Conservation (phyloP, 208 protist genomes). For the Tritrichomonas musculus region DNA sequence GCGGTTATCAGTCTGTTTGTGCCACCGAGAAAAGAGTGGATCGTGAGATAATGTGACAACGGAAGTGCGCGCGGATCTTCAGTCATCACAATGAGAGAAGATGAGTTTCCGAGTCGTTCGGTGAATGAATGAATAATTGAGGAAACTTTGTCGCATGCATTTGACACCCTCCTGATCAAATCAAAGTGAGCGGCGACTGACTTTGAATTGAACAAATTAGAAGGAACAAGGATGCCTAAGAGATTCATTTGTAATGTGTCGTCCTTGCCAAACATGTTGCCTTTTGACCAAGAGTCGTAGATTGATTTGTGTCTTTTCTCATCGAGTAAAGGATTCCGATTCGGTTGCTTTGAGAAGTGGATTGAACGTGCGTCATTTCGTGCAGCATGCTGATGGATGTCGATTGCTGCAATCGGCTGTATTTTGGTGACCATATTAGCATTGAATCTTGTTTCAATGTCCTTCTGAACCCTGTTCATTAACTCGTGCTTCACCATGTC, state of each 20-base stretch:
- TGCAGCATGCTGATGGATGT: background rate
- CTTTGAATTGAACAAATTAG: too few species aligned
- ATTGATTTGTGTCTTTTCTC: background rate
- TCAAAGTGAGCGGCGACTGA: too few species aligned
- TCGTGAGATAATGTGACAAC: background rate
- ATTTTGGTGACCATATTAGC: background rate
- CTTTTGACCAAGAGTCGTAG: too few species aligned
- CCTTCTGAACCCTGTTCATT: background rate
- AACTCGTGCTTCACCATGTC: background rate
- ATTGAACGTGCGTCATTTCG: background rate
- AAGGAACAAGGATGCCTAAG: too few species aligned
- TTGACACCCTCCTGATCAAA: too few species aligned
- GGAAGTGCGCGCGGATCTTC: background rate
- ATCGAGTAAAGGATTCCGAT: background rate
- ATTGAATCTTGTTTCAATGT: background rate
- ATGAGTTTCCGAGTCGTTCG: too few species aligned
- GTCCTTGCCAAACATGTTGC: background rate
- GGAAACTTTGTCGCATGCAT: too few species aligned
- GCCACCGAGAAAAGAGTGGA: background rate
- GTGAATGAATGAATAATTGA: too few species aligned
- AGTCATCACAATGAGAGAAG: background rate
- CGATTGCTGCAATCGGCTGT: background rate
- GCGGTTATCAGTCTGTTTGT: background rate
- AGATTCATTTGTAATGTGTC: background rate
- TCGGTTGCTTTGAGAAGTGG: background rate